Conservation (phyloP, 2,329 filamentous ascomycete genomes). For the Apiospora saccharicola region DNA sequence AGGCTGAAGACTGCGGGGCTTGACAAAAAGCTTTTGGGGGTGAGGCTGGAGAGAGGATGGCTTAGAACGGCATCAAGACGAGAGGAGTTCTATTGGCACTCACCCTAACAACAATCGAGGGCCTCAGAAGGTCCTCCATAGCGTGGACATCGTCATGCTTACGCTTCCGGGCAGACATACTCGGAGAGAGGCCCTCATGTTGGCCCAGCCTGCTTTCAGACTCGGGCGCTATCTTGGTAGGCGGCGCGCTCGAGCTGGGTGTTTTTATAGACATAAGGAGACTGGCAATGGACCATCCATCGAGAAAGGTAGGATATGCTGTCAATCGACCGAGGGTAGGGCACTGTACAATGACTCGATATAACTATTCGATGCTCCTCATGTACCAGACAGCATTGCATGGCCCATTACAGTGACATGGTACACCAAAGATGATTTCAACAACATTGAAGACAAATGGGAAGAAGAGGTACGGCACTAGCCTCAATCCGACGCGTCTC, state of each 20-base stretch:
- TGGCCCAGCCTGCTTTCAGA: slow-evolving; percentile 5
- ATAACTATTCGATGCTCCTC: not conserved
- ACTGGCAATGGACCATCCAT: not conserved
- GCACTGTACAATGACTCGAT: not conserved
- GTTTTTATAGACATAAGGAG: slow-evolving; percentile 21
- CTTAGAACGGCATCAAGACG: not conserved
- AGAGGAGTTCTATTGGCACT: slow-evolving; percentile 27
- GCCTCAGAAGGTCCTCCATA: slow-evolving; percentile 60
- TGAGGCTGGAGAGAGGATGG: slow-evolving; percentile 54
- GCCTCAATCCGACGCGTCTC: slow-evolving; percentile 3
- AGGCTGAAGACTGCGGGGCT: slow-evolving; percentile 64
- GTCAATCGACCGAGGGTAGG: not conserved
- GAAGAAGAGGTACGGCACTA: not conserved
- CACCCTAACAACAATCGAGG: slow-evolving; percentile 62
- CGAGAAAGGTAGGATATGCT: not conserved
- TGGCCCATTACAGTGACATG: not conserved
- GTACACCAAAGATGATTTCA: slow-evolving; percentile 12
- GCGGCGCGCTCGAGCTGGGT: slow-evolving; percentile 14
- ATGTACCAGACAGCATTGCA: slow-evolving; percentile 5
- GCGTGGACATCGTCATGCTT: slow-evolving; percentile 50
- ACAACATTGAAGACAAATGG: not conserved
- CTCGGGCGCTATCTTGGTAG: slow-evolving; percentile 12
- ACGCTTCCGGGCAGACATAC: slow-evolving; percentile 43
- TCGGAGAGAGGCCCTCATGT: slow-evolving; percentile 21
- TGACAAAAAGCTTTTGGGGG: slow-evolving; percentile 59